Conservation (phyloP, 2,329 filamentous ascomycete species). For the Balansia obtecta region DNA sequence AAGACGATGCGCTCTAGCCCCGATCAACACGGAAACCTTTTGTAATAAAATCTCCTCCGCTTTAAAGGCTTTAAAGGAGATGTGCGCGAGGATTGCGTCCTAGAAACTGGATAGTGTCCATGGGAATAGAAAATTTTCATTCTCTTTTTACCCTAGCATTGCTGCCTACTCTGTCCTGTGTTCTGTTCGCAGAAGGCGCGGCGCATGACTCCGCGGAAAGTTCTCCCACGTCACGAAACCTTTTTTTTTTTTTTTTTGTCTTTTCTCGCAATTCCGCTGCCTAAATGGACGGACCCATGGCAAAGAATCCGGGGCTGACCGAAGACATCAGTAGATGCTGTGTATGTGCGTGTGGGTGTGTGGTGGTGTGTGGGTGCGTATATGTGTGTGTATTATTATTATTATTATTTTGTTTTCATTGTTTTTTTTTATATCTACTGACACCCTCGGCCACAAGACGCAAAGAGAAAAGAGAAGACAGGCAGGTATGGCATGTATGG, state of each 20-base stretch:
- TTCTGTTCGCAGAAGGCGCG: neutral
- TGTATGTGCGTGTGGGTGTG: too few relatives aligned
- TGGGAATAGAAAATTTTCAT: neutral
- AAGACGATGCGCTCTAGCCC: neutral
- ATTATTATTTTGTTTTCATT: too few relatives aligned
- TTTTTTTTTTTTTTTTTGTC: too few relatives aligned
- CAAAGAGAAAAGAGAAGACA: too few relatives aligned
- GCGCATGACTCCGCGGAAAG: neutral
- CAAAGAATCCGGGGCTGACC: neutral
- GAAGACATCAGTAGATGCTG: neutral
- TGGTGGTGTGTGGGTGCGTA: too few relatives aligned
- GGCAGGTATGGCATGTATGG: too few relatives aligned
- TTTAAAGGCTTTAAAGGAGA: neutral
- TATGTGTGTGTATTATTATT: too few relatives aligned
- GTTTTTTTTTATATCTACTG: too few relatives aligned
- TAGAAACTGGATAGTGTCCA: neutral
- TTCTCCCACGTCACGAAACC: neutral
- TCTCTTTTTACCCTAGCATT: too few relatives aligned
- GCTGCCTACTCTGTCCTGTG: neutral
- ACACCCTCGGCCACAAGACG: too few relatives aligned
- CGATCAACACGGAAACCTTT: too few relatives aligned
- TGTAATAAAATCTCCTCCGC: too few relatives aligned
- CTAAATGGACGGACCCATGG: neutral
- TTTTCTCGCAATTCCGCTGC: neutral
- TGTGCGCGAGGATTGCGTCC: neutral